Evolutionary conservation across 2,329 filamentous ascomycete species (phyloP).

Genomic region (Fusarium scirpi): DNA sequence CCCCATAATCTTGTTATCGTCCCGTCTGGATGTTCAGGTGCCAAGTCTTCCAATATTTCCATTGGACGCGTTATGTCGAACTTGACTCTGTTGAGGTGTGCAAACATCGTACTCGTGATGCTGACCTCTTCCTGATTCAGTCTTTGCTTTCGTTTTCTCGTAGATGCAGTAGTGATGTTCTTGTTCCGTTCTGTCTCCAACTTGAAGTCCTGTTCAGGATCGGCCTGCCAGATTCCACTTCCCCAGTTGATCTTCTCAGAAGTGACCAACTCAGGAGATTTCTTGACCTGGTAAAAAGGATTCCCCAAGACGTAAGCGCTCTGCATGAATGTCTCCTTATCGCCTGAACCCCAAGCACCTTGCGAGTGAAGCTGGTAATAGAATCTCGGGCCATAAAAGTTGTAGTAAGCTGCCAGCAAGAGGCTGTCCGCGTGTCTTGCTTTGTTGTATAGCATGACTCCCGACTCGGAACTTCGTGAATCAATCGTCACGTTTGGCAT

Average conservation of each 20-base stretch:
- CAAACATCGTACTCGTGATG: constrained; percentile 41
- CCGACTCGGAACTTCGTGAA: constrained; percentile 40
- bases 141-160: neutral
- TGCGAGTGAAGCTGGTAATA: constrained; percentile 46
- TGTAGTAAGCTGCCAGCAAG: constrained; percentile 41
- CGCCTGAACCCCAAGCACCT: constrained; percentile 44
- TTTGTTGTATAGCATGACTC: constrained; percentile 42
- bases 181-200: neutral
- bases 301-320: constrained; percentile 35
- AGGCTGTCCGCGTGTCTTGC: constrained; percentile 40
- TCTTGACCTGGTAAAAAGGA: constrained; percentile 38
- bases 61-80: constrained; percentile 36
- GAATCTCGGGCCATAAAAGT: constrained; percentile 40
- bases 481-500: constrained; percentile 35
- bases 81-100: constrained; percentile 44
- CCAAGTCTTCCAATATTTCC: constrained; percentile 13
- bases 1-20: constrained; percentile 36
- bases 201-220: constrained; percentile 42
- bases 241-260: constrained; percentile 36
- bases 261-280: constrained; percentile 23
- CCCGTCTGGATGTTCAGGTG: constrained; percentile 18
- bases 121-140: neutral
- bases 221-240: constrained; percentile 45
- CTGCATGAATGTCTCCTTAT: constrained; percentile 45
- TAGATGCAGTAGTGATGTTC: neutral